Conservation (phyloP, 2,329 filamentous ascomycete genomes). For the Ophiostoma sp. region DNA sequence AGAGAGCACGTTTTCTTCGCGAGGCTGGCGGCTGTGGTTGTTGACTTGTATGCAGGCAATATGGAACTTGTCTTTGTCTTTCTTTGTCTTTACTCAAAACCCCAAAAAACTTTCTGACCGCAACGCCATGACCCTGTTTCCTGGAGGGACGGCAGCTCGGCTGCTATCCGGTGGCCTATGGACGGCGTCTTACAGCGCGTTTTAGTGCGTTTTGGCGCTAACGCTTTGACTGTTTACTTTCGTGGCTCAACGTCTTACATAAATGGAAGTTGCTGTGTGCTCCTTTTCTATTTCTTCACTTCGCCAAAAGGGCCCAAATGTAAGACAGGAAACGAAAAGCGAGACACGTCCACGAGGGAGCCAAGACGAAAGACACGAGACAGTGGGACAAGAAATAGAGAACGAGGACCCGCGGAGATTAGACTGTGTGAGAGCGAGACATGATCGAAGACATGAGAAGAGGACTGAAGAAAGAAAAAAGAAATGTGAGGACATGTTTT, state of each 20-base stretch:
- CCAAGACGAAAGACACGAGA: conserved; percentile 1
- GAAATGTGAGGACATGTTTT: background rate
- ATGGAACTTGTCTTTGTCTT: background rate
- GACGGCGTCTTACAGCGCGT: background rate
- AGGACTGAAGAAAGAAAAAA: background rate
- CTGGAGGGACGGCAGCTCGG: conserved; percentile 10
- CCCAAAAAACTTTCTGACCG: background rate
- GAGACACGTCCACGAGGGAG: conserved; percentile 13
- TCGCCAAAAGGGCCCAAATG: background rate
- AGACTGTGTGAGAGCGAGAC: conserved; percentile 16
- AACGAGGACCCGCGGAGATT: conserved; percentile 1
- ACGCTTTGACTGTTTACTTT: background rate
- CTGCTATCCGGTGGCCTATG: background rate
- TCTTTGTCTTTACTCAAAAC: background rate
- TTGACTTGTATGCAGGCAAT: background rate
- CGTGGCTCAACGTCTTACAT: background rate
- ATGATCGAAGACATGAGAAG: background rate
- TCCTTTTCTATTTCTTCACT: background rate
- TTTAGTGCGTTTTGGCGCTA: background rate
- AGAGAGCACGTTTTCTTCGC: background rate
- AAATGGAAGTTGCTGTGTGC: background rate
- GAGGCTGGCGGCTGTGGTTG: background rate
- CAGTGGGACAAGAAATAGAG: background rate
- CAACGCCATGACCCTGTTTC: conserved; percentile 1
- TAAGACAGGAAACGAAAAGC: background rate